Evolutionary conservation across 768 basidiomycete genomes (phyloP).

Genomic region (Tylopilus felleus): DNA sequence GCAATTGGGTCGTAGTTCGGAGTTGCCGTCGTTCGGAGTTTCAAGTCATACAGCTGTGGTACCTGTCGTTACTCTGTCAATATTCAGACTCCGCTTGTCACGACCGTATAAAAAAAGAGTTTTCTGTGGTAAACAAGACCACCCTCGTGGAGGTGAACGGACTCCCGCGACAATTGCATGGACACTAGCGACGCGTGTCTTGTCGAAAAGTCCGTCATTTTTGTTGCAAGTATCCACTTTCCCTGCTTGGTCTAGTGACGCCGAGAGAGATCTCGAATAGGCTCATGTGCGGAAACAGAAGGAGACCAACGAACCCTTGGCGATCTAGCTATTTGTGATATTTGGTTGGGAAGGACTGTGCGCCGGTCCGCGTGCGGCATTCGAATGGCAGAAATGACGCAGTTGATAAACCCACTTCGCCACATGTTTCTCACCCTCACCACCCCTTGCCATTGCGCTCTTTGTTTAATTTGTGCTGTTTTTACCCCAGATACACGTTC

Average conservation of each 20-base stretch:
- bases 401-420: conserved; percentile 7
- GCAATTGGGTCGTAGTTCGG: conserved; percentile 8
- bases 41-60: not conserved
- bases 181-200: too few relatives aligned
- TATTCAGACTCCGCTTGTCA: conserved; percentile 17
- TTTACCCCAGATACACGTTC: conserved; percentile 15
- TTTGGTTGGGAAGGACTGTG: not conserved
- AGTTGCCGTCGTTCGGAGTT: conserved; percentile 12
- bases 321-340: conserved; percentile 9
- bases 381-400: conserved; percentile 34
- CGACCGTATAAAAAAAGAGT: not conserved
- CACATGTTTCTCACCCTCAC: conserved; percentile 18
- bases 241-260: not conserved
- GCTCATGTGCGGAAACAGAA: conserved; percentile 4
- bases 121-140: not conserved
- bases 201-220: too few relatives aligned
- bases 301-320: not conserved
- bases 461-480: not conserved
- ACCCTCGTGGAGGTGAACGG: conserved; percentile 1
- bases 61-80: not conserved
- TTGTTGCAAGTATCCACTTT: not conserved
- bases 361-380: conserved; percentile 1
- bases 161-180: not conserved
- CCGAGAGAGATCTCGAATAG: conserved; percentile 1
- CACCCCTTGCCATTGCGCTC: not conserved